Base-by-base conservation (phyloP, 345 rosid species). In the Dimocarpus longan region DNA sequence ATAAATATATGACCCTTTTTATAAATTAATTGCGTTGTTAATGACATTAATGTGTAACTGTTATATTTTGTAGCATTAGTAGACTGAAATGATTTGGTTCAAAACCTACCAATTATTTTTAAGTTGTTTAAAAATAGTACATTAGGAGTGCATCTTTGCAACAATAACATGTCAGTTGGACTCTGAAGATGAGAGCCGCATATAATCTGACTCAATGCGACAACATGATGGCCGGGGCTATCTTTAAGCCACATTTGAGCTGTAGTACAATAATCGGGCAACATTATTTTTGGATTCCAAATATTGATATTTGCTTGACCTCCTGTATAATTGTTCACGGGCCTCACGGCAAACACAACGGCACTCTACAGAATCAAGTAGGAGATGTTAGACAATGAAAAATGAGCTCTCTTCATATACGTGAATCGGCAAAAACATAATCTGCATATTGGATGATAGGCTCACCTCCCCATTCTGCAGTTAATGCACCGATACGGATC, bases 381-480 rank as follows among this genome's bases (percentile, higher is more conserved):
- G 8, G 3, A 37, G 24, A 40, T n/a, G 32, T 57, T n/a, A 70
- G n/a, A 46, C 10, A 11, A 40, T 65, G 26, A 54, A 37, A 71
- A 70, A 18, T 9, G 28, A 11, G 7, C 7, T 21, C 92, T 85
- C 76, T 74, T 83, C 0, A 91, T 18, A 7, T 59, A 19, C 94
- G 91, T 5, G 91, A 87, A 66, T 82, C 28, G 0, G 83, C 87
- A 0, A 8, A 44, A 0, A 76, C 0, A 37, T 46, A 78, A 52
- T 84, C 88, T 11, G 92, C 84, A 66, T 81, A 88, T 89, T 26
- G 28, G 28, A 26, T 26, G 28, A 26, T 26, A 26, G 28, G 28
- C 28, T 26, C 92, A 16, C 92, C 94, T 26, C 92, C 94, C 92
- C 94, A 89, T 37, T 89, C 85, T 0, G 86, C 91, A 1, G 62